A percentile compares a stretch with the other conserved stretches of the same genome.
Conservation (phyloP, 805 yeast species). For the Tetrapisispora iriomotensis region DNA sequence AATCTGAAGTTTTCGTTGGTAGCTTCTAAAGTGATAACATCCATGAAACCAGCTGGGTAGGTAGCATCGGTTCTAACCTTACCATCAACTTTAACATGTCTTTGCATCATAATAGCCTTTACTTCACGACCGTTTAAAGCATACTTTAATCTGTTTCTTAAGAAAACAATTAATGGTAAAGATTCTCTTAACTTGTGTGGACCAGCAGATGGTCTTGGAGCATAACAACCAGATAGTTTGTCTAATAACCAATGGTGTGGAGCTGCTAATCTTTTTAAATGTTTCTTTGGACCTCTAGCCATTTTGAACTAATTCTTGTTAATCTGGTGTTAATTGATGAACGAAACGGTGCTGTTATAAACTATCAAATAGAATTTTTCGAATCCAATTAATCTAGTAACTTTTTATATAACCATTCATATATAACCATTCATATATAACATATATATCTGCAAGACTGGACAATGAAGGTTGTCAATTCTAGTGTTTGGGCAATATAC, state of each 20-base stretch:
- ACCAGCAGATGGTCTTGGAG: slow-evolving; percentile 99
- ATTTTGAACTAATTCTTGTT: slow-evolving; percentile 2
- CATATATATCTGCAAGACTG: too few relatives aligned
- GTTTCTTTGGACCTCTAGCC: slow-evolving; percentile 57
- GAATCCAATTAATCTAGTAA: too few relatives aligned
- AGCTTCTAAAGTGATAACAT: slow-evolving; percentile 92
- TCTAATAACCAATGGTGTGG: slow-evolving; percentile 99
- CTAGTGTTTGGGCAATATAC: too few relatives aligned
- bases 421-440: too few relatives aligned
- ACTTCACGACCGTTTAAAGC: slow-evolving; percentile 99
- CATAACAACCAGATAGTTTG: slow-evolving; percentile 98
- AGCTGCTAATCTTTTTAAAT: slow-evolving; percentile 98
- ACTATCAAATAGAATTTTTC: too few relatives aligned
- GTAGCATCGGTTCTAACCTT: slow-evolving; percentile 98
- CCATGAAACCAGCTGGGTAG: slow-evolving; percentile 99
- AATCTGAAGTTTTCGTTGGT: slow-evolving; percentile 99
- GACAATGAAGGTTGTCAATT: too few relatives aligned
- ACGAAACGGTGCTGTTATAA: too few relatives aligned
- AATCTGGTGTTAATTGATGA: background rate
- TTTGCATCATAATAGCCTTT: slow-evolving; percentile 95
- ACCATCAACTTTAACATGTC: slow-evolving; percentile 97
- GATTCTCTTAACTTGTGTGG: slow-evolving; percentile 99
- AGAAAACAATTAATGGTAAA: slow-evolving; percentile 90
- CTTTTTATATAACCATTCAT: too few relatives aligned
- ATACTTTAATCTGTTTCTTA: slow-evolving; percentile 98